phyloP scores from a whole-genome alignment of 495 filamentous ascomycete genomes.

The Thozetella sp. region DNA sequence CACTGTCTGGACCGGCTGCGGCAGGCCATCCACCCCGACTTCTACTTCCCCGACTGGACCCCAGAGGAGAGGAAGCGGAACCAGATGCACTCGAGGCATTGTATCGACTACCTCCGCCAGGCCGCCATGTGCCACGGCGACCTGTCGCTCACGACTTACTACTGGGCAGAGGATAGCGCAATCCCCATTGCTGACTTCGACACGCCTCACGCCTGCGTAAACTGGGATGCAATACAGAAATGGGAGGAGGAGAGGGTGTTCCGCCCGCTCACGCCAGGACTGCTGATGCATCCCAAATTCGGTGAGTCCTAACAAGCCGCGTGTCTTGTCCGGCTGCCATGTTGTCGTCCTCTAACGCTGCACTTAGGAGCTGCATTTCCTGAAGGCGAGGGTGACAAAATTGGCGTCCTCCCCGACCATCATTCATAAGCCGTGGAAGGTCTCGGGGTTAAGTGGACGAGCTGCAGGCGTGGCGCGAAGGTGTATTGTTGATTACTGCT shows the following conservation, averaged over 20 bases:
- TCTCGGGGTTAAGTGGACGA: no score
- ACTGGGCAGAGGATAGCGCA: neutral
- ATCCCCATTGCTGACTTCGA: neutral
- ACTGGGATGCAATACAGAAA: neutral
- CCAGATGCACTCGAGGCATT: slow-evolving; percentile 13
- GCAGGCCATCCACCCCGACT: neutral
- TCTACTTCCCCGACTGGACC: neutral
- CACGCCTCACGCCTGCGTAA: neutral
- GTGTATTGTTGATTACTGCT: no score
- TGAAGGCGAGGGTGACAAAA: neutral
- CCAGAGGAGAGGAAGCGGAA: neutral
- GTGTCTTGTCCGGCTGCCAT: neutral
- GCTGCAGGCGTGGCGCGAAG: no score
- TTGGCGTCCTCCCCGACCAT: neutral
- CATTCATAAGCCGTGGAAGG: slow-evolving; percentile 5
- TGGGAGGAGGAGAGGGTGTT: neutral
- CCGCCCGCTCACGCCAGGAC: neutral
- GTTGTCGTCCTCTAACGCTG: neutral
- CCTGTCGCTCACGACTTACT: slow-evolving; percentile 18
- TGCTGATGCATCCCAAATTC: neutral
- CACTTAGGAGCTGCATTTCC: neutral
- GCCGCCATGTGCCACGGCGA: slow-evolving; percentile 29
- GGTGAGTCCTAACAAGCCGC: neutral
- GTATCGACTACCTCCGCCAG: slow-evolving; percentile 27
- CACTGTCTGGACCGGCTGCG: slow-evolving; percentile 17